A percentile compares a stretch with the other conserved stretches of the same genome.
phyloP scores from a whole-genome alignment of 176 grass and related monocot genomes.

The Triticum urartu region DNA sequence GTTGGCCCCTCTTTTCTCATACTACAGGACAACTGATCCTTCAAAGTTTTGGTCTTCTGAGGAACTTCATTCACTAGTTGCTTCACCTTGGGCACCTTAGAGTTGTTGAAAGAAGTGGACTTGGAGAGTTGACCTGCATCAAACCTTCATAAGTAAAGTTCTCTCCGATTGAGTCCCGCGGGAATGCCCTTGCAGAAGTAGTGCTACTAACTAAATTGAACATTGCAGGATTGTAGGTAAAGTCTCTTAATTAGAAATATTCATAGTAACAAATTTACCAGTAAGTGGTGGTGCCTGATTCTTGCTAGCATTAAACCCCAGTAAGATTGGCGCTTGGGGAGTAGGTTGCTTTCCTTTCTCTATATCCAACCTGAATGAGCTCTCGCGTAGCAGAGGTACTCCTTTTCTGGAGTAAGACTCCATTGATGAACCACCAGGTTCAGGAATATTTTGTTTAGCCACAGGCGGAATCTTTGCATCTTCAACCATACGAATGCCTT shows the following conservation, averaged over 20 bases:
- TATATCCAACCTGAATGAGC: conserved; percentile 29
- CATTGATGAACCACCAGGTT: conserved; percentile 22
- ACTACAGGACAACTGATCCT: conserved; percentile 44
- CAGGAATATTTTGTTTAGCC: conserved; percentile 22
- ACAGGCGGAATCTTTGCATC: conserved; percentile 20
- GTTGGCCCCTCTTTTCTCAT: conserved; percentile 52
- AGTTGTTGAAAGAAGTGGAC: conserved; percentile 81
- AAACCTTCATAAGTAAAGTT: conserved; percentile 22
- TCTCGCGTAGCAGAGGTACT: conserved; percentile 19
- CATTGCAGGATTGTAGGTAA: conserved; percentile 8
- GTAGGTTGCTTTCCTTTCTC: conserved; percentile 57
- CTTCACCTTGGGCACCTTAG: conserved; percentile 91
- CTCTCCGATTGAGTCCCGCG: background rate
- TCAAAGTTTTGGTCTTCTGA: conserved; percentile 55
- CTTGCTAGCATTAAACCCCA: conserved; percentile 34
- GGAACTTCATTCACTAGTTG: conserved; percentile 70
- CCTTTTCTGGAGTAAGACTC: conserved; percentile 41
- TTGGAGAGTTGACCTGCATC: conserved; percentile 65
- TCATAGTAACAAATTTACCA: conserved; percentile 54
- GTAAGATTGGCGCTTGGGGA: conserved; percentile 28
- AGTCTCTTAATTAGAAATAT: conserved; percentile 17
- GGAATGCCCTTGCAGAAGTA: background rate
- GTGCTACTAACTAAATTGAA: conserved; percentile 18
- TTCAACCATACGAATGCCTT: conserved; percentile 31
- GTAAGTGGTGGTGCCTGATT: conserved; percentile 28